Percentiles rank a stretch among this genome's conserved stretches.
phyloP scores from a whole-genome alignment of 2,329 filamentous ascomycete species.

The Phoma sp. region DNA sequence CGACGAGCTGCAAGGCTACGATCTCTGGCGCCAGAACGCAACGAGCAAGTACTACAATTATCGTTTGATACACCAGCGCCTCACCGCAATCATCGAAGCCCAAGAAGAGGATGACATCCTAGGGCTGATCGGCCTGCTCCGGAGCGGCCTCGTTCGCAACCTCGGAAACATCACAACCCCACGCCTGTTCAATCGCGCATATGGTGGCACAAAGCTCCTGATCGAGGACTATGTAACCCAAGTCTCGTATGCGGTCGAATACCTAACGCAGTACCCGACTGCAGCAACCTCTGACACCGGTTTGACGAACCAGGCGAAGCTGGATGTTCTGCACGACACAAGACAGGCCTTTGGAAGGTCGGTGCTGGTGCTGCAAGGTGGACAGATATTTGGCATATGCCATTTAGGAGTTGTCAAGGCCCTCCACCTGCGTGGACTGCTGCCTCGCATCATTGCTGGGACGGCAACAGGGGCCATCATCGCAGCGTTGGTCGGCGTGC shows the following conservation, averaged over 20 bases:
- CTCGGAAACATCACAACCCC: constrained; percentile 88
- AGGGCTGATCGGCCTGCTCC: constrained; percentile 76
- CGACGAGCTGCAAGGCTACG: constrained; percentile 80
- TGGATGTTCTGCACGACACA: constrained; percentile 86
- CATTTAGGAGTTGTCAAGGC: constrained; percentile 92
- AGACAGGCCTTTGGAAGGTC: constrained; percentile 87
- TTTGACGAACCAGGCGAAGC: constrained; percentile 76
- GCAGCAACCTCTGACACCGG: constrained; percentile 53
- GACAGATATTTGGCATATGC: constrained; percentile 88
- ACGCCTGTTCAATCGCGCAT: constrained; percentile 81
- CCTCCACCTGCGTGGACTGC: constrained; percentile 76
- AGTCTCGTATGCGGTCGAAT: constrained; percentile 79
- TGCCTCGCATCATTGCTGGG: constrained; percentile 89
- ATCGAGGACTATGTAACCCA: constrained; percentile 91
- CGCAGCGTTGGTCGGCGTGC: constrained; percentile 84
- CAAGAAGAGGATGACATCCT: constrained; percentile 75
- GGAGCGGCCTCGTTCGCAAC: constrained; percentile 79
- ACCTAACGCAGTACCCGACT: constrained; percentile 72
- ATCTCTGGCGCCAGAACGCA: constrained; percentile 84
- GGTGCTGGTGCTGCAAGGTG: constrained; percentile 84
- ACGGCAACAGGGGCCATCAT: constrained; percentile 90
- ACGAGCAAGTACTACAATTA: constrained; percentile 85
- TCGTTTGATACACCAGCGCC: constrained; percentile 77
- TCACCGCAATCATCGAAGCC: constrained; percentile 72
- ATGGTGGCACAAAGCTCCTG: constrained; percentile 85